Evolutionary conservation across 108 stramenopile species (phyloP).

Genomic region (Phaeodactylum tricornutum): DNA sequence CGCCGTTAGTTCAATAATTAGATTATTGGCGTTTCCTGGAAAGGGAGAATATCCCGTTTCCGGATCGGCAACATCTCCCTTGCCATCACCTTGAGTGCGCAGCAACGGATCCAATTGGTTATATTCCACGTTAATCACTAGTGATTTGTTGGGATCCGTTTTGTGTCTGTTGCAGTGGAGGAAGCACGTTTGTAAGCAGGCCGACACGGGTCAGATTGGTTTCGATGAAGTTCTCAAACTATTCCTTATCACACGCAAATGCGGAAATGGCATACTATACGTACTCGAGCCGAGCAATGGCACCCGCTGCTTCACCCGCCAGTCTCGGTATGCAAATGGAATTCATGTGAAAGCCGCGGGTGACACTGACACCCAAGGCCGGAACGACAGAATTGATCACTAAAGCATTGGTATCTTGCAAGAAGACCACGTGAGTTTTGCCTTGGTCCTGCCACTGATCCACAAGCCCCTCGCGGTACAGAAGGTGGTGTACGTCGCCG

Average conservation of each 20-base stretch:
- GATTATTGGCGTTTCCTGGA: conserved; percentile 98
- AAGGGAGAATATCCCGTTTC: conserved; percentile 88
- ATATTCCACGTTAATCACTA: conserved; percentile 99
- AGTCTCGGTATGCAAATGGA: conserved; percentile 94
- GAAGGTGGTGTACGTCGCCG: conserved; percentile 95
- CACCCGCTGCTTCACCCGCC: conserved; percentile 97
- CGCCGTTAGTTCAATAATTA: conserved; percentile 75
- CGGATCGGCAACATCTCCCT: conserved; percentile 92
- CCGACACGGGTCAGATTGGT: too few species aligned
- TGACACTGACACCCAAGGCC: conserved; percentile 87
- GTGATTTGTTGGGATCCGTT: conserved; percentile 75
- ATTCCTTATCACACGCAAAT: too few species aligned
- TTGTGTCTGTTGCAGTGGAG: conserved; percentile 90
- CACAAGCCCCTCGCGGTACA: conserved; percentile 79
- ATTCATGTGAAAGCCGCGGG: conserved; percentile 89
- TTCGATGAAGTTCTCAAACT: too few species aligned
- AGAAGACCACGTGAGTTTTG: conserved; percentile 86
- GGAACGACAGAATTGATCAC: conserved; percentile 89
- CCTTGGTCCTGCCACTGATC: conserved; percentile 78
- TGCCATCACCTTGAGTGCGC: conserved; percentile 61
- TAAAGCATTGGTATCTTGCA: conserved; percentile 99
- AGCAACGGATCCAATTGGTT: conserved; percentile 98
- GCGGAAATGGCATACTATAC: conserved; percentile 14
- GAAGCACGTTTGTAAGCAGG: too few species aligned
- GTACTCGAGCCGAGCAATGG: conserved; percentile 89